A percentile compares a stretch with the other conserved stretches of the same genome.
These are phyloP conservation scores for Globisporangium polare DNA, from an alignment of 352 stramenopile species.

Conservation along the genomic window DNA sequence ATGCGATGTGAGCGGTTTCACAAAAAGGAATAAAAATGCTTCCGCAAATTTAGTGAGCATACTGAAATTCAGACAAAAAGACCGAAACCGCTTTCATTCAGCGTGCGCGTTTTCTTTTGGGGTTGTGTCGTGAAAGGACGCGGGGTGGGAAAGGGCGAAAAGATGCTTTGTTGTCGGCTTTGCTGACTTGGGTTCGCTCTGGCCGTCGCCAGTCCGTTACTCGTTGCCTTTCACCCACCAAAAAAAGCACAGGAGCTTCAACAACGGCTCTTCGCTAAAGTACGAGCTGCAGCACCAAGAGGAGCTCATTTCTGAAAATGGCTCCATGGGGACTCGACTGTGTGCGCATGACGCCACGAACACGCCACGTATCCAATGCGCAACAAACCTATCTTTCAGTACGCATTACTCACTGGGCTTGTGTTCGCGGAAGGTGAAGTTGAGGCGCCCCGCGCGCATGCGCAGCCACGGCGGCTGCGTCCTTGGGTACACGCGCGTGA, in stretches of 20 bases:
- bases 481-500: slow-evolving; percentile 59
- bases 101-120: too few species aligned
- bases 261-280: background rate
- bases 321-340: background rate
- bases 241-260: background rate
- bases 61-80: background rate
- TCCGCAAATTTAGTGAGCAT: background rate
- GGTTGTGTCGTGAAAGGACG: background rate
- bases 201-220: background rate
- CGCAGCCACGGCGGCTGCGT: slow-evolving; percentile 48
- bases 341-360: background rate
- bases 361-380: background rate
- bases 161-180: background rate
- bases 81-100: background rate
- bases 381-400: background rate
- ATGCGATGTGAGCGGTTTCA: background rate
- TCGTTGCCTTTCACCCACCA: background rate
- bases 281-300: background rate
- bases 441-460: slow-evolving; percentile 60
- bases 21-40: too few species aligned
- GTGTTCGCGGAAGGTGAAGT: slow-evolving; percentile 72
- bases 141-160: background rate
- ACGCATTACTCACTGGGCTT: slow-evolving; percentile 22
- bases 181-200: slow-evolving; percentile 1
- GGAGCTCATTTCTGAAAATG: background rate